A percentile compares a stretch with the other conserved stretches of the same genome.
Evolutionary conservation across 495 filamentous ascomycete species (phyloP).

Genomic region (Penicillium alfredii): DNA sequence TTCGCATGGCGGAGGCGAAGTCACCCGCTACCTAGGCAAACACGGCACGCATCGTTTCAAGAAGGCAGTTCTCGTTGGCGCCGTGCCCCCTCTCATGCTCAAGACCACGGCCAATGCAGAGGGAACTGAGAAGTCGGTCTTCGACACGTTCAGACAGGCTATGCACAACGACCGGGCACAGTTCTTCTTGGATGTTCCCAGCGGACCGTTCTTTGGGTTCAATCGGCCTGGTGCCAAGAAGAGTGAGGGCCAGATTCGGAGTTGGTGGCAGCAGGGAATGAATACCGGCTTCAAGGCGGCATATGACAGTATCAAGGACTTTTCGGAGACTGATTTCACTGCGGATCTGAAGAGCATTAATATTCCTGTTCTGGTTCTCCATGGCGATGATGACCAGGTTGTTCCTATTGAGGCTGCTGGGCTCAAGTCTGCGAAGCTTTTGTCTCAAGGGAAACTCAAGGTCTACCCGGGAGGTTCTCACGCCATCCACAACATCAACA

Average conservation of each 20-base stretch:
- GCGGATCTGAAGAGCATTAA: conserved; percentile 36
- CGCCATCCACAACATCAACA: conserved; percentile 32
- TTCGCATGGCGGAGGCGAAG: conserved; percentile 39
- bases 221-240: conserved; percentile 29
- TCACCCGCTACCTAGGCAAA: conserved; percentile 28
- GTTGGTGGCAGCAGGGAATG: conserved; percentile 41
- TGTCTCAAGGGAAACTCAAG: conserved; percentile 33
- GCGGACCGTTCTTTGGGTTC: conserved; percentile 39
- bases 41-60: conserved; percentile 30
- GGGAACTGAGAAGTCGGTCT: conserved; percentile 28
- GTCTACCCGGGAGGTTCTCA: conserved; percentile 34
- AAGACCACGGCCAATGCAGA: conserved; percentile 25
- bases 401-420: conserved; percentile 29
- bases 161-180: conserved; percentile 33
- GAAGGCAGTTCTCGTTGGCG: conserved; percentile 33
- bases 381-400: conserved; percentile 38
- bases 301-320: conserved; percentile 35
- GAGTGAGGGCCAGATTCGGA: conserved; percentile 33
- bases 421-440: conserved; percentile 25
- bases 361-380: conserved; percentile 32
- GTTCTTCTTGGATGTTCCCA: conserved; percentile 37
- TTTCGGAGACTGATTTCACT: conserved; percentile 37
- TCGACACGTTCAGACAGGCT: conserved; percentile 31
- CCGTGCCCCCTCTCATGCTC: conserved; percentile 34
- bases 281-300: conserved; percentile 29